A percentile compares a stretch with the other conserved stretches of the same genome.
Conservation (phyloP, 163 green algal species). For the Scenedesmus sp. region DNA sequence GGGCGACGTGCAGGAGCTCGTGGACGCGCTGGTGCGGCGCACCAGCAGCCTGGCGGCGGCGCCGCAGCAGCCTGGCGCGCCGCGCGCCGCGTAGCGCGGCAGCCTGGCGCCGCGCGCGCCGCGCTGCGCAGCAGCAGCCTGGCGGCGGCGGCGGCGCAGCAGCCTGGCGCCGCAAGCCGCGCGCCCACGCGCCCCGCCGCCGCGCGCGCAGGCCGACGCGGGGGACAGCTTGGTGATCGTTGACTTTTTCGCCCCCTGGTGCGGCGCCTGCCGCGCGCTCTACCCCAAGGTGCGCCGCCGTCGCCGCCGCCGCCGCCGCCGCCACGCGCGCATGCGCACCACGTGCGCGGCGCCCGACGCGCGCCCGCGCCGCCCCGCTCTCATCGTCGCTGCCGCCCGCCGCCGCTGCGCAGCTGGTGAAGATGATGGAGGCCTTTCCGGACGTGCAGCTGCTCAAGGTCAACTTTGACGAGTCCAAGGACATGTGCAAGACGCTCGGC, state of each 20-base stretch:
- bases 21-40: slow-evolving; percentile 70
- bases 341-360: too few relatives aligned
- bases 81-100: too few relatives aligned
- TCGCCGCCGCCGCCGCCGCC: not conserved
- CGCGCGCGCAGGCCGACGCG: slow-evolving; percentile 53
- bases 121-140: too few relatives aligned
- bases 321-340: not conserved
- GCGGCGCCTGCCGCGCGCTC: slow-evolving; percentile 73
- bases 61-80: too few relatives aligned
- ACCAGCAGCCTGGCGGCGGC: too few relatives aligned
- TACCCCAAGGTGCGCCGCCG: slow-evolving; percentile 73
- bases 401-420: slow-evolving; percentile 53
- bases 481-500: slow-evolving; percentile 80
- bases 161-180: too few relatives aligned
- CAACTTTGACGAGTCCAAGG: slow-evolving; percentile 90
- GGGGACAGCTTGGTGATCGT: slow-evolving; percentile 83
- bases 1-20: slow-evolving; percentile 63
- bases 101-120: too few relatives aligned
- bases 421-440: slow-evolving; percentile 64
- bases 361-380: too few relatives aligned
- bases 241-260: slow-evolving; percentile 69
- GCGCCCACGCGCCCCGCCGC: too few relatives aligned
- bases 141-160: too few relatives aligned
- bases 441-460: slow-evolving; percentile 85
- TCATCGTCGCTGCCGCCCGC: not conserved